Conservation (phyloP, 192 early-diverging fungal species). For the Lobosporangium transversale region DNA sequence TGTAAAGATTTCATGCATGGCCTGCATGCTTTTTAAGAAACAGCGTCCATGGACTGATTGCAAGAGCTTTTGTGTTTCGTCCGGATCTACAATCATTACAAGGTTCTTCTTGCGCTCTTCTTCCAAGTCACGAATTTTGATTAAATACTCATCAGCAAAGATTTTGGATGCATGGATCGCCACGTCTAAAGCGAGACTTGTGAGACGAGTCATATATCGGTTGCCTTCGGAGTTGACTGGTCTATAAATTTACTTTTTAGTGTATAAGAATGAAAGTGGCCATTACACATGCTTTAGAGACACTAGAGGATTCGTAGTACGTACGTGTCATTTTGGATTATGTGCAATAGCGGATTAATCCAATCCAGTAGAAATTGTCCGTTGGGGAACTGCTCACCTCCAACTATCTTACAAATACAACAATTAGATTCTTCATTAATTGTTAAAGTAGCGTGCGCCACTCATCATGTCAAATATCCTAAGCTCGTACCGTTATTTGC, state of each 20-base stretch:
- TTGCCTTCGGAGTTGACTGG: constrained; percentile 11
- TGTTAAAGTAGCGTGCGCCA: neutral
- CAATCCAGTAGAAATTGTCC: constrained; percentile 5
- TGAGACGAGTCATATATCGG: constrained; percentile 28
- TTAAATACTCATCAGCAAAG: constrained; percentile 9
- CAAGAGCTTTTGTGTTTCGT: neutral
- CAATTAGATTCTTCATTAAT: neutral
- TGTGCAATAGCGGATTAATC: neutral
- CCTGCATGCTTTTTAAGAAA: neutral
- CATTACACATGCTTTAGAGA: neutral
- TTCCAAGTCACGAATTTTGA: too few relatives aligned
- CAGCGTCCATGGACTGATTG: neutral
- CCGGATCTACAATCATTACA: neutral
- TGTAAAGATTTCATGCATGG: neutral
- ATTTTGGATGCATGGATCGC: constrained; percentile 4
- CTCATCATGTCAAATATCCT: neutral
- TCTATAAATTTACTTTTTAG: too few relatives aligned
- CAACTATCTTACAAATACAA: neutral
- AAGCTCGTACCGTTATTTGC: neutral
- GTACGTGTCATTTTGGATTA: constrained; percentile 14
- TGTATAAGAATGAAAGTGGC: too few relatives aligned
- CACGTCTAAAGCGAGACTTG: constrained; percentile 12
- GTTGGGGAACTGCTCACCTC: neutral
- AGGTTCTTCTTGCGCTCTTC: neutral
- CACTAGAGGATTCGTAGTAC: neutral